phyloP scores from a whole-genome alignment of 441 rosid genomes.

The Flueggea neowawraea region DNA sequence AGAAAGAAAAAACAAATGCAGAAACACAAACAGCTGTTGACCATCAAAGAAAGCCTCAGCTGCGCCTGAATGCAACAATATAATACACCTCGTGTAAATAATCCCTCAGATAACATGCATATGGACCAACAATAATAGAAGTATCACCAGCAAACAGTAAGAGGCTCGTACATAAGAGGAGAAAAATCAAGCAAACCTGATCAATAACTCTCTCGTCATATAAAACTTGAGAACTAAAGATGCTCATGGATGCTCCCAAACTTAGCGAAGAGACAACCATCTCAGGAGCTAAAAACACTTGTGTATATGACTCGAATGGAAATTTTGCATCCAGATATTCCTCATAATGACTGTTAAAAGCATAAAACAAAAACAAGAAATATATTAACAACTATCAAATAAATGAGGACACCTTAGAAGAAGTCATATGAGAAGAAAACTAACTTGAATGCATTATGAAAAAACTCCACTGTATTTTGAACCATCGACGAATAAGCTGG shows the following conservation, averaged over 20 bases:
- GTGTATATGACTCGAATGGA: conserved; percentile 94
- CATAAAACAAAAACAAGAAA: conserved; percentile 22
- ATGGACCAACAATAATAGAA: background rate
- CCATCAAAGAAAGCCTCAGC: no score
- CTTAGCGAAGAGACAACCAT: conserved; percentile 73
- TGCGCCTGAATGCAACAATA: no score
- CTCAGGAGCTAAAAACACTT: conserved; percentile 88
- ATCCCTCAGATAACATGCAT: background rate
- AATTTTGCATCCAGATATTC: conserved; percentile 84
- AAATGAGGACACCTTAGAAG: conserved; percentile 9
- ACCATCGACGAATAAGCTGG: conserved; percentile 57
- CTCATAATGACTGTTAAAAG: conserved; percentile 78
- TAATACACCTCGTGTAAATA: no score
- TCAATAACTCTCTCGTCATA: conserved; percentile 92
- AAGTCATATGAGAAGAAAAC: conserved; percentile 13
- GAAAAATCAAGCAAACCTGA: conserved; percentile 52
- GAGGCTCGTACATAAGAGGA: background rate
- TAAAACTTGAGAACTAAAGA: conserved; percentile 80
- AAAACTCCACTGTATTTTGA: conserved; percentile 77
- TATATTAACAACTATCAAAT: conserved; percentile 4
- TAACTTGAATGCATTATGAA: conserved; percentile 89
- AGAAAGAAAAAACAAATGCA: no score
- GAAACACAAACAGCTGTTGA: no score
- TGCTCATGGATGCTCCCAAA: conserved; percentile 82
- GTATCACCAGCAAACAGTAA: background rate